Evolutionary conservation across 2,329 filamentous ascomycete species (phyloP).

Genomic region (Scorias spongiosa): DNA sequence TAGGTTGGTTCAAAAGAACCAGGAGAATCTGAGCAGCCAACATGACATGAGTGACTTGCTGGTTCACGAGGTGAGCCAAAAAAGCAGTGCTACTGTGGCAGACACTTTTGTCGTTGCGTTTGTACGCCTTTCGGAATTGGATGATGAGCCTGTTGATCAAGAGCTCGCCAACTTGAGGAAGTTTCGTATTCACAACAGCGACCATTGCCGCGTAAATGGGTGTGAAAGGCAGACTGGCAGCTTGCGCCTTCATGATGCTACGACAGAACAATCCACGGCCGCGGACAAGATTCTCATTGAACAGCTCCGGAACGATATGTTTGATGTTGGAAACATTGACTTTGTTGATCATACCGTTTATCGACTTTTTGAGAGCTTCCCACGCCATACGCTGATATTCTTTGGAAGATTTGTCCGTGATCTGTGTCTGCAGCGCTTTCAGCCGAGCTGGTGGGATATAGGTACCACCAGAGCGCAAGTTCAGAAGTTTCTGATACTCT

Average conservation of each 20-base stretch:
- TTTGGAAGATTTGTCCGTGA: conserved; percentile 89
- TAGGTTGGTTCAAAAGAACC: conserved; percentile 85
- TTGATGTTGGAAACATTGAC: conserved; percentile 98
- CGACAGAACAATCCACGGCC: conserved; percentile 87
- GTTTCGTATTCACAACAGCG: conserved; percentile 92
- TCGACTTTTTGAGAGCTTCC: conserved; percentile 97
- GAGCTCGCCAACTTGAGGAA: conserved; percentile 86
- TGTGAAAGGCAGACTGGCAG: conserved; percentile 87
- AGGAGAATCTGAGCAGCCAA: conserved; percentile 83
- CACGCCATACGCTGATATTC: conserved; percentile 98
- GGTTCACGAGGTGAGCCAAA: conserved; percentile 86
- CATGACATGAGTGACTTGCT: conserved; percentile 90
- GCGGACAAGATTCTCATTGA: conserved; percentile 82
- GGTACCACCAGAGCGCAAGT: conserved; percentile 84
- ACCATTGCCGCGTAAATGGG: conserved; percentile 93
- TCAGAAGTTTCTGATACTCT: conserved; percentile 84
- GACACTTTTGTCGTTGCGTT: conserved; percentile 91
- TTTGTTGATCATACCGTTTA: conserved; percentile 98
- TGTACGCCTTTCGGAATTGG: conserved; percentile 91
- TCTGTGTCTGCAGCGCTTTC: conserved; percentile 84
- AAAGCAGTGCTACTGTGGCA: conserved; percentile 89
- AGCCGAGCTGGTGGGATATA: conserved; percentile 90
- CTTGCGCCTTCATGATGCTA: conserved; percentile 96
- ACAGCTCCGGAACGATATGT: conserved; percentile 87
- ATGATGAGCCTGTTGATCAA: conserved; percentile 72